A percentile compares a stretch with the other conserved stretches of the same genome.
Conservation (phyloP, 2,329 filamentous ascomycete genomes). For the Exserohilum turcica region DNA sequence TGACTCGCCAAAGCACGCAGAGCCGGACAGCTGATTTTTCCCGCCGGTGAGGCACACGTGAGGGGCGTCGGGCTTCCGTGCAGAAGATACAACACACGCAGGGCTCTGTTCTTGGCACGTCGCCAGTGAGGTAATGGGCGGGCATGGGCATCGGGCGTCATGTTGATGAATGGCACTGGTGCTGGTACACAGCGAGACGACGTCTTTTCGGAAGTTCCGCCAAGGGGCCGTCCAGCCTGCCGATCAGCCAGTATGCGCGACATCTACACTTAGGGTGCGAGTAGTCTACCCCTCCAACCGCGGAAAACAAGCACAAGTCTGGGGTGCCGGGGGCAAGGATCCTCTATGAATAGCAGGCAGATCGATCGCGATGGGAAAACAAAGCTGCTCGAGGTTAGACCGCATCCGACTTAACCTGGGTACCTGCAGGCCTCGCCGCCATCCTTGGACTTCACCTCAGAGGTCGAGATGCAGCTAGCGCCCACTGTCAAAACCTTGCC, state of each 20-base stretch:
- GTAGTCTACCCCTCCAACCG: neutral
- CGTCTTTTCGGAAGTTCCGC: neutral
- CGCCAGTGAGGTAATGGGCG: neutral
- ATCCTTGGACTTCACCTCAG: neutral
- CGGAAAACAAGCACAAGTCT: neutral
- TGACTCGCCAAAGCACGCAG: neutral
- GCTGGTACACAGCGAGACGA: neutral
- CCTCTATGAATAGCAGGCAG: neutral
- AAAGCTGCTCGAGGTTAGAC: neutral
- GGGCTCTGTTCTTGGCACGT: neutral
- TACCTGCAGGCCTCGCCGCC: neutral
- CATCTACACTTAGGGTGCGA: too few relatives aligned
- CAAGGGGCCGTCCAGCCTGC: neutral
- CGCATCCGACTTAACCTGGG: neutral
- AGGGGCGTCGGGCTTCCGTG: neutral
- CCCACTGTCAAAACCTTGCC: slow-evolving; percentile 4
- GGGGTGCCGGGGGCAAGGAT: neutral
- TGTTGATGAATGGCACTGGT: too few relatives aligned
- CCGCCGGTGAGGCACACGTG: neutral
- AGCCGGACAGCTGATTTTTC: too few relatives aligned
- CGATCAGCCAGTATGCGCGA: neutral
- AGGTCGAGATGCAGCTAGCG: slow-evolving; percentile 14
- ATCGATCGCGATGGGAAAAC: neutral
- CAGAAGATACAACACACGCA: neutral
- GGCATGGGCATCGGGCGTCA: neutral